Percentiles rank a stretch among this genome's conserved stretches.
phyloP scores from a whole-genome alignment of 2,329 filamentous ascomycete species.

The Trichoderma simmonsii region DNA sequence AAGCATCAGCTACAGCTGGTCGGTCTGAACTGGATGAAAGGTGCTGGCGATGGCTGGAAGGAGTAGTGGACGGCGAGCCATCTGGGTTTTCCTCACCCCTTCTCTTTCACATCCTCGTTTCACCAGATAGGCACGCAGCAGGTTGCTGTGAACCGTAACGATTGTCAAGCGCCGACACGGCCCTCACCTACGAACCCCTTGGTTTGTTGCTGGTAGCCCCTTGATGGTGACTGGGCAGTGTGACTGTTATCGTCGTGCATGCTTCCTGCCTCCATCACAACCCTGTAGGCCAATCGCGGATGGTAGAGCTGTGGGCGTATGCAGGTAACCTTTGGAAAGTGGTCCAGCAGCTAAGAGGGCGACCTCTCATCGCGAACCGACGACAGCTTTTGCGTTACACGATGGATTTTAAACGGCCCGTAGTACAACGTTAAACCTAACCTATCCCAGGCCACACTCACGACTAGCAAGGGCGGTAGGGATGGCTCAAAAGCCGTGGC shows the following conservation, averaged over 20 bases:
- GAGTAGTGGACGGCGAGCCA: conserved; percentile 19
- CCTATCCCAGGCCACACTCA: conserved; percentile 5
- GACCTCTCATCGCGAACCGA: background rate
- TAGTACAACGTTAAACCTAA: background rate
- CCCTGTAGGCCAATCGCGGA: conserved; percentile 12
- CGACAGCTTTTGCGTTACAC: conserved; percentile 1
- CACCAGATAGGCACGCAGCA: conserved; percentile 7
- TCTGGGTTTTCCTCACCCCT: background rate
- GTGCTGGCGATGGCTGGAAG: conserved; percentile 44
- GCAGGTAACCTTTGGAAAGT: conserved; percentile 2
- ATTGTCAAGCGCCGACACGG: conserved; percentile 8
- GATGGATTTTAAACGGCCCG: conserved; percentile 2
- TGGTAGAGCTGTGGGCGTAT: conserved; percentile 7
- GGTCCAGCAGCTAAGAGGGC: background rate
- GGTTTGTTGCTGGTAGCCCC: conserved; percentile 9
- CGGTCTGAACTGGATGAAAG: conserved; percentile 45
- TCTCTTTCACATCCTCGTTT: background rate
- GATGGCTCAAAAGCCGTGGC: background rate
- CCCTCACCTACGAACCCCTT: background rate
- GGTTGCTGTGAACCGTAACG: background rate
- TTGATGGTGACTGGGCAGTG: conserved; percentile 10
- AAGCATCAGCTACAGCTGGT: conserved; percentile 39
- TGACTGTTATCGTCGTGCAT: conserved; percentile 16
- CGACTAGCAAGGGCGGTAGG: background rate
- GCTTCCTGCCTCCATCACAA: conserved; percentile 10